These are phyloP conservation scores for Nakazawaea anatomiae DNA, from an alignment of 805 yeast species.

Conservation along the genomic window DNA sequence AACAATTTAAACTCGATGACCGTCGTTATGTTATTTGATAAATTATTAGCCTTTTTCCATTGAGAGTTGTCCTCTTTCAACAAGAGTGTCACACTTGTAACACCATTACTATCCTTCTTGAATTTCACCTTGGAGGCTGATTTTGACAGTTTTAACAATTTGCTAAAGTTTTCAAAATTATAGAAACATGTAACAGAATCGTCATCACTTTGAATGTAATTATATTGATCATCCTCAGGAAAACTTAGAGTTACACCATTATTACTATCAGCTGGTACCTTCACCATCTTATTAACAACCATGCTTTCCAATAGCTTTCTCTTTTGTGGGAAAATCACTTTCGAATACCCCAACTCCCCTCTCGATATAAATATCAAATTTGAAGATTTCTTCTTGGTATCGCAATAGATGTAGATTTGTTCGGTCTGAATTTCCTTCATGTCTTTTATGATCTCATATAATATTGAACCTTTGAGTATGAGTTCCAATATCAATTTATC, in stretches of 20 bases:
- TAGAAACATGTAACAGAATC: conserved; percentile 38
- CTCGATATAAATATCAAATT: conserved; percentile 54
- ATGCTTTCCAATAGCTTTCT: conserved; percentile 58
- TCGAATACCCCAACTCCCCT: conserved; percentile 70
- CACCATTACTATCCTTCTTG: conserved; percentile 47
- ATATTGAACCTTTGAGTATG: conserved; percentile 44
- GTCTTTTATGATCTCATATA: conserved; percentile 51
- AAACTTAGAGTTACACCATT: conserved; percentile 15
- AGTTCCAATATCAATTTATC: conserved; percentile 42
- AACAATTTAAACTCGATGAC: conserved; percentile 11
- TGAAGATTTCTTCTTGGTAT: conserved; percentile 19
- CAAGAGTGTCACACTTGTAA: conserved; percentile 20
- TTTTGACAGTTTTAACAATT: conserved; percentile 40
- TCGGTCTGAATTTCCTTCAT: conserved; percentile 48
- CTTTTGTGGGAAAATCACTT: conserved; percentile 60
- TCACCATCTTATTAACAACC: conserved; percentile 25
- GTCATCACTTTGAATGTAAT: conserved; percentile 18
- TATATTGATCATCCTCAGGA: conserved; percentile 14
- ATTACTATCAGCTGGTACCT: conserved; percentile 22
- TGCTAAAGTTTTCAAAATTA: conserved; percentile 41
- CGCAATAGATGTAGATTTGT: conserved; percentile 42
- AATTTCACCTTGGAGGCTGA: conserved; percentile 49
- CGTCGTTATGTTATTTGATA: conserved; percentile 1
- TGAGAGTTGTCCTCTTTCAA: conserved; percentile 2
- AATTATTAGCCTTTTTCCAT: background rate